These are phyloP conservation scores for Mallotus repandus DNA, from an alignment of 441 rosid species.

Conservation along the genomic window DNA sequence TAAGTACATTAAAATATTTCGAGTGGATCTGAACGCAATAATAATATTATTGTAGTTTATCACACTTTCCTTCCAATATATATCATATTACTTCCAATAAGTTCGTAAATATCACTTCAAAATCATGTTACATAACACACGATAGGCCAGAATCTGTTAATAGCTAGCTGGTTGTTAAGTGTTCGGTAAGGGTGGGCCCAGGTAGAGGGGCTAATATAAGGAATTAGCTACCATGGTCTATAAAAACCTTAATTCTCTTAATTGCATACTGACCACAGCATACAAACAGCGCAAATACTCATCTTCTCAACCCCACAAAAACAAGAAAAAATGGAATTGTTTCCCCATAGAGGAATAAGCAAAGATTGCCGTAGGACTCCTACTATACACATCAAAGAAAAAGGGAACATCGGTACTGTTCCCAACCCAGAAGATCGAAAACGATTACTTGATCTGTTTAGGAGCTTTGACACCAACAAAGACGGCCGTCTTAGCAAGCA, in stretches of 20 bases:
- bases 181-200: not conserved
- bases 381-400: not conserved
- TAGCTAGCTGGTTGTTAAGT: not conserved
- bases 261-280: not conserved
- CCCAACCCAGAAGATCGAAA: conserved; percentile 6
- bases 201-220: not conserved
- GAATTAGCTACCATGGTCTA: not conserved
- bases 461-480: conserved; percentile 21
- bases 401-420: not conserved
- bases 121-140: too few species aligned
- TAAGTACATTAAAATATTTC: too few species aligned
- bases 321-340: not conserved
- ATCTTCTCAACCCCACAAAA: not conserved
- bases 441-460: conserved; percentile 19
- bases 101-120: too few species aligned
- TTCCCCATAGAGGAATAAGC: conserved; percentile 5
- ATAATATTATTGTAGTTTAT: too few species aligned
- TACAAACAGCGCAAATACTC: not conserved
- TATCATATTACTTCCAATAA: too few species aligned
- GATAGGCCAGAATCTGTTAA: not conserved
- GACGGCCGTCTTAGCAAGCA: conserved; percentile 35
- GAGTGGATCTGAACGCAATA: too few species aligned
- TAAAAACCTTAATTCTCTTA: not conserved
- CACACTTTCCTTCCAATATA: too few species aligned
- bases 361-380: not conserved